Base-by-base conservation (phyloP, 768 basidiomycete species). In the Pulveroboletus sp. region DNA sequence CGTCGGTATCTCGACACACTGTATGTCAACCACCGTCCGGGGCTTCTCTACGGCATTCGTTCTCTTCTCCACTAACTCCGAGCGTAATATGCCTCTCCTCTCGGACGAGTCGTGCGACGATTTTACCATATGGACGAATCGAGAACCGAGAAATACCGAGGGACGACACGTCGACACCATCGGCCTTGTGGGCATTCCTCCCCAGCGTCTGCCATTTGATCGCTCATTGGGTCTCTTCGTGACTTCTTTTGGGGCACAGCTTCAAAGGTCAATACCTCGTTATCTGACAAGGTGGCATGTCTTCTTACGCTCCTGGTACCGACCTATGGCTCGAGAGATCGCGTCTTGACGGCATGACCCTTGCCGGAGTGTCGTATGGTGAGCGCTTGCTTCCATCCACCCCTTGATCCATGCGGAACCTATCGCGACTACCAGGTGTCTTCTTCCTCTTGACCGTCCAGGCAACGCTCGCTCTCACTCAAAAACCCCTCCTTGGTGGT, bases 271-370 rank as follows among this genome's bases (percentile, higher is more conserved):
- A 8, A 11, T 9, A 28, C 10, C 38, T 3, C 8, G 3, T 18
- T n/a, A 11, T n/a, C 9, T 13, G 13, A 11, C 31, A 44, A 18
- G 14, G 14, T 17, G 36, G 5, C 24, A 56, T 64, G 65, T 50
- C 52, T 8, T 45, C 62, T 21, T 46, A 56, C 6, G 58, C 58
- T 21, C 55, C 57, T 1, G 5, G 49, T 7, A 58, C 64, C 8
- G 31, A 63, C 32, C 18, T 68, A 15, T 67, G 62, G 65, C 44
- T 68, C 8, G 65, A 66, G 39, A 43, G 61, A 44, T 59, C 64
- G 0, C 62, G 55, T 31, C 62, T 64, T 13, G 45, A 51, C 45
- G 67, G 65, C 6, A 58, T 61, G 50, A n/a, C 56, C 1, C 47
- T 63, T 14, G 15, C 44, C 2, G 56, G 42, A 30, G 57, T 57